Conservation (phyloP, 345 rosid species). For the Gossypium stocksii region DNA sequence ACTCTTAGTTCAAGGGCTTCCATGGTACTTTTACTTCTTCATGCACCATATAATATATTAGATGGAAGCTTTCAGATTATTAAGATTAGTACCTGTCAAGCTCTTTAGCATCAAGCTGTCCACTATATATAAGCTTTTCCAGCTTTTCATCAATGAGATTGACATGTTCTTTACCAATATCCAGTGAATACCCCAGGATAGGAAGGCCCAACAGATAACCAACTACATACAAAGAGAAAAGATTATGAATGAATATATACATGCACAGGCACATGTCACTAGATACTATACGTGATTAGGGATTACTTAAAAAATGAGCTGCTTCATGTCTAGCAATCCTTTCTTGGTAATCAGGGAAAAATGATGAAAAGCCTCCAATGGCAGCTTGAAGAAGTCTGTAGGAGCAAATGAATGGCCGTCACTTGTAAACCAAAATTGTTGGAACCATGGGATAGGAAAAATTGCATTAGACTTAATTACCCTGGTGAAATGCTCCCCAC, state of each 20-base stretch:
- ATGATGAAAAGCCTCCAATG: constrained; percentile 61
- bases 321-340: constrained; percentile 85
- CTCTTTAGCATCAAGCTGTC: constrained; percentile 80
- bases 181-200: constrained; percentile 77
- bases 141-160: constrained; percentile 78
- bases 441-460: neutral
- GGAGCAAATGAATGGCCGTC: constrained; percentile 11
- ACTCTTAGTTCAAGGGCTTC: no score
- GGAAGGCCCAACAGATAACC: constrained; percentile 87
- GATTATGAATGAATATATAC: neutral
- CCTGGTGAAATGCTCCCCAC: constrained; percentile 89
- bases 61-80: neutral
- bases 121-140: constrained; percentile 80
- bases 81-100: constrained; percentile 59
- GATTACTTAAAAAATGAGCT: constrained; percentile 77
- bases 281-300: neutral
- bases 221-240: constrained; percentile 36
- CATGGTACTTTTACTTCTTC: no score
- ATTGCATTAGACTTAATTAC: constrained; percentile 33
- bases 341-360: constrained; percentile 89
- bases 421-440: neutral
- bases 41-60: no score
- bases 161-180: constrained; percentile 91
- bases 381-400: constrained; percentile 88
- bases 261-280: neutral